Conservation (phyloP, 257 asterid genomes). For the Vinca minor region DNA sequence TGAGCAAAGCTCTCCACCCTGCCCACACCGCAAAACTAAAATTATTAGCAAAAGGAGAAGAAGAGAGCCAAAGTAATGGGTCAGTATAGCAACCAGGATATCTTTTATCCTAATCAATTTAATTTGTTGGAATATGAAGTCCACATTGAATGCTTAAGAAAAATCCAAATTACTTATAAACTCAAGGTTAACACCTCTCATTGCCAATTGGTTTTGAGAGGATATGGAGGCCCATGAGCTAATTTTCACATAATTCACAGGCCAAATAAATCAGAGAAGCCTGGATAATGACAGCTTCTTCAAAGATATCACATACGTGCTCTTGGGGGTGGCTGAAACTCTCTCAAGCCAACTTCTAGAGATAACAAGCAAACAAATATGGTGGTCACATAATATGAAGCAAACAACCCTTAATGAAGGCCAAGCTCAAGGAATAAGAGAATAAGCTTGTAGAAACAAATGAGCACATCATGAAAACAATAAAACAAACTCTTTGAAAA, state of each 20-base stretch:
- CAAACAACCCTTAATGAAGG: background rate
- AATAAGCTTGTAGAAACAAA: background rate
- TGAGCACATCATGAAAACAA: background rate
- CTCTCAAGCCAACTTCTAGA: background rate
- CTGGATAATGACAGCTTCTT: too few species aligned
- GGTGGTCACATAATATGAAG: background rate
- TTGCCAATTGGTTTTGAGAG: too few species aligned
- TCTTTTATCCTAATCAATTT: background rate
- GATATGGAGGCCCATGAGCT: too few species aligned
- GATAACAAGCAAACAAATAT: background rate
- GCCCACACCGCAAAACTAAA: conserved; percentile 17
- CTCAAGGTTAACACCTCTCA: too few species aligned
- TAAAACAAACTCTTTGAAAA: background rate
- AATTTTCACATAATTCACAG: too few species aligned
- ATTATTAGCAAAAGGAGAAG: background rate
- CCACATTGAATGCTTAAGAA: too few species aligned
- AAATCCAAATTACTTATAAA: too few species aligned
- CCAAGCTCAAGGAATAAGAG: background rate
- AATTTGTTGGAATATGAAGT: too few species aligned
- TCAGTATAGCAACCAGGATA: background rate
- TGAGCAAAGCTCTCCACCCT: conserved; percentile 99
- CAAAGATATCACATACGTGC: too few species aligned
- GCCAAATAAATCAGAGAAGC: too few species aligned
- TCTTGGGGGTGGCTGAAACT: too few species aligned
- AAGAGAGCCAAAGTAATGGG: background rate